These are phyloP conservation scores for Monosporascus sp. DNA, from an alignment of 2,329 filamentous ascomycete genomes.

Conservation along the genomic window DNA sequence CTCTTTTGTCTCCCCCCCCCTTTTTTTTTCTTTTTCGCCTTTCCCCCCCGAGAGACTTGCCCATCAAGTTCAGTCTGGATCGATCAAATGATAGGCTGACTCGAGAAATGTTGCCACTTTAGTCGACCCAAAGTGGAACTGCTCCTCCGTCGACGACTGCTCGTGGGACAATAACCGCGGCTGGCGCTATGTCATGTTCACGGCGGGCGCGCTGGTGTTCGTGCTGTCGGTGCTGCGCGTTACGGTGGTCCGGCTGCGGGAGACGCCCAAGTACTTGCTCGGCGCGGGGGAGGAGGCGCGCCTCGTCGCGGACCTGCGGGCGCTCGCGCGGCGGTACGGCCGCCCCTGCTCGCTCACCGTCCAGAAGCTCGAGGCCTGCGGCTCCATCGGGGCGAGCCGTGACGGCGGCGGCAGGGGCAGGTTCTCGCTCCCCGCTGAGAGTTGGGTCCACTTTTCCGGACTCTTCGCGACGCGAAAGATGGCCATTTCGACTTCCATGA, in stretches of 20 bases:
- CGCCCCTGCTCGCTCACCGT: background rate
- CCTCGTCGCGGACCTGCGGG: conserved; percentile 36
- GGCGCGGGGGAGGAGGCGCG: conserved; percentile 46
- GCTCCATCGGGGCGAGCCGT: conserved; percentile 17
- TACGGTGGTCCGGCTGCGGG: conserved; percentile 48
- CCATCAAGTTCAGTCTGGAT: no score
- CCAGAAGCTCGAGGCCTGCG: conserved; percentile 41
- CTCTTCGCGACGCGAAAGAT: conserved; percentile 59
- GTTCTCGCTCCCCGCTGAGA: conserved; percentile 27
- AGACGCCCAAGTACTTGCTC: conserved; percentile 56
- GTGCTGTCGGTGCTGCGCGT: conserved; percentile 49
- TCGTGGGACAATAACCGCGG: conserved; percentile 41
- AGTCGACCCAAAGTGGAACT: conserved; percentile 38
- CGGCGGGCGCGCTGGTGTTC: conserved; percentile 40
- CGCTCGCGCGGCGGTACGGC: background rate
- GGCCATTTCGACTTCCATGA: conserved; percentile 54
- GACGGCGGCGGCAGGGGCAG: conserved; percentile 30
- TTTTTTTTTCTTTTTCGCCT: no score
- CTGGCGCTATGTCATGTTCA: conserved; percentile 46
- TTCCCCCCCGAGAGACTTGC: no score
- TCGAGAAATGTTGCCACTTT: background rate
- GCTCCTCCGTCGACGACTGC: conserved; percentile 32
- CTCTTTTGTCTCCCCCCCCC: no score
- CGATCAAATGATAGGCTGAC: no score
- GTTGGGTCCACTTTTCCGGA: conserved; percentile 53